Evolutionary conservation across 495 filamentous ascomycete species (phyloP), one percentile per base, ranked within the genome.

Genomic region (Talaromyces wortmannii): DNA sequence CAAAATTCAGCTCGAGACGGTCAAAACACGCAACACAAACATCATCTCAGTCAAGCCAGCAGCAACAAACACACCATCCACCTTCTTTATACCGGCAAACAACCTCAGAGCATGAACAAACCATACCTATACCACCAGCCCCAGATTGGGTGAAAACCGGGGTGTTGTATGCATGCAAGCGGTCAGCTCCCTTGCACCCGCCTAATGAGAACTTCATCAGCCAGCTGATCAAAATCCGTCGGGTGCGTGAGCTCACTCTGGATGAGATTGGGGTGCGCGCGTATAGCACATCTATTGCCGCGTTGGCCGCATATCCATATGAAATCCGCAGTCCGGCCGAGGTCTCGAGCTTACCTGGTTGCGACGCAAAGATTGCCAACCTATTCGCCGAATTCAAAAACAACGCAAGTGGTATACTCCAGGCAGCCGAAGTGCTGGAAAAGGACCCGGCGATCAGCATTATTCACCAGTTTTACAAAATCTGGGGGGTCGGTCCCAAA

Each of bases 401-500:
- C 57, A 83, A 73, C 13, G 53, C 66, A 5, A 69, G 73, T 2
- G 84, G 83, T 3, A 70, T 64, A 18, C 65, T 96, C 31, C 55
- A 75, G 29, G 87, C 86, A 3, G 87, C 86, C 13, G 67, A 77
- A 5, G 78, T 86, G 0, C 73, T 89, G 15, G 81, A 90, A 53
- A 67, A 73, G 0, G 84, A 92, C 61, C 77, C 83, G 8, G 73
- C 74, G 12, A 77, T 95, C 52, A 71, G 73, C 7, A 77, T 83
- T 2, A 69, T 97, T 12, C 73, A 80, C 44, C 63, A 76, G 0
- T 95, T 98, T 69, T 84, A 87, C 62, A 72, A 84, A 1, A 94
- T 97, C 58, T 95, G 89, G 86, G 94, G 92, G 31, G 89, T 97
- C 0, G 92, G 85, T n/a, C 83, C 88, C 4, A 86, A 79, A 12